Evolutionary conservation across 345 rosid species (phyloP).

Genomic region (Syzygium oleosum): DNA sequence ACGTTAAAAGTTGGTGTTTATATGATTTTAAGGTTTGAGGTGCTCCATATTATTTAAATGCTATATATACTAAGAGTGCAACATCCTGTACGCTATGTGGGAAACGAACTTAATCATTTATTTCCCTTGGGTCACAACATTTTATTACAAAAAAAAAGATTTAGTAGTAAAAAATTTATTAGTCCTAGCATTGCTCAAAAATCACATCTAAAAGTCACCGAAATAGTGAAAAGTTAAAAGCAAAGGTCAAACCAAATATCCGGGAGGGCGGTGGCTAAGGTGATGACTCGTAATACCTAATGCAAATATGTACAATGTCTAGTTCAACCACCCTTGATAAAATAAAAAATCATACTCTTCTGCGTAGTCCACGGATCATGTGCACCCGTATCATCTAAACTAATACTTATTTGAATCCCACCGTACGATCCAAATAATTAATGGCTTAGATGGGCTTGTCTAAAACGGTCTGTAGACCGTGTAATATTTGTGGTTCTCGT

Average conservation of each 20-base stretch:
- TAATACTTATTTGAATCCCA: background rate
- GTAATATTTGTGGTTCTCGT: background rate
- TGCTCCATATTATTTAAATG: background rate
- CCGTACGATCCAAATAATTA: background rate
- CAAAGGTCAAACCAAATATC: background rate
- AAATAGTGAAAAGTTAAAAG: background rate
- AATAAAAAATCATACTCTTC: background rate
- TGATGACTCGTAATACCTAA: background rate
- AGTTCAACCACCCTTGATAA: background rate
- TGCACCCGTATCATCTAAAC: background rate
- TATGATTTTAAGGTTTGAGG: background rate
- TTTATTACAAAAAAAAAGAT: background rate
- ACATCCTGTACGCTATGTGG: background rate
- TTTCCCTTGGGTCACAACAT: background rate
- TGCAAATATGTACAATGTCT: background rate
- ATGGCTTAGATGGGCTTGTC: background rate
- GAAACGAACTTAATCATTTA: background rate
- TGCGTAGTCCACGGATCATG: background rate
- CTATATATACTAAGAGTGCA: background rate
- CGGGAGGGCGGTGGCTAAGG: background rate
- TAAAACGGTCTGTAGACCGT: background rate
- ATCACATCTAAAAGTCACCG: background rate
- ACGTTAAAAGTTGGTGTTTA: background rate
- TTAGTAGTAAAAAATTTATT: background rate
- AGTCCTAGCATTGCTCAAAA: background rate